Conservation (phyloP, 306 rosid species). For the Quercus cerris region DNA sequence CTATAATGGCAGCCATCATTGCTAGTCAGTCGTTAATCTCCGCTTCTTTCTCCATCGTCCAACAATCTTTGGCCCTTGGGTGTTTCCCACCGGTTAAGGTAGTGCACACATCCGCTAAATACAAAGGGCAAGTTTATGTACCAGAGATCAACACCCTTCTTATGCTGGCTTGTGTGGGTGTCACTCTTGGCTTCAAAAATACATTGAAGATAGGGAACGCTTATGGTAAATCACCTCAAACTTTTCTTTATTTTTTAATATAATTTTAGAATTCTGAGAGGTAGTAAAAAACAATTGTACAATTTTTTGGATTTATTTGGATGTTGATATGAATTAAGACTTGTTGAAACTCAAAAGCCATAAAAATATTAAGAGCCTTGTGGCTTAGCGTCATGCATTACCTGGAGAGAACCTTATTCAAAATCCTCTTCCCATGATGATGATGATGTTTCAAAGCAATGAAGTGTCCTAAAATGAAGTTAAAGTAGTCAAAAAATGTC, state of each 20-base stretch:
- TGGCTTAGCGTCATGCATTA: too few relatives aligned
- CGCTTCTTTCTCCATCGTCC: constrained; percentile 69
- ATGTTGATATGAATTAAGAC: too few relatives aligned
- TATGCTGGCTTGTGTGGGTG: constrained; percentile 69
- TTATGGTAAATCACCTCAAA: constrained; percentile 43
- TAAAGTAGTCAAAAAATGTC: background rate
- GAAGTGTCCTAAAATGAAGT: background rate
- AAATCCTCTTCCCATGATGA: background rate
- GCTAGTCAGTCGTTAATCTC: constrained; percentile 90
- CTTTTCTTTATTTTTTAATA: background rate
- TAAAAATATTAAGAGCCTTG: too few relatives aligned
- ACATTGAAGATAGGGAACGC: constrained; percentile 66
- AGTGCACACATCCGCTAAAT: constrained; percentile 65
- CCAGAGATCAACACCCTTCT: constrained; percentile 68
- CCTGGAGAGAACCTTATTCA: too few relatives aligned
- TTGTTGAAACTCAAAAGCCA: too few relatives aligned
- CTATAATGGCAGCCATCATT: constrained; percentile 60
- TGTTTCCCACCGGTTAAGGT: constrained; percentile 78
- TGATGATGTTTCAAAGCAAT: background rate
- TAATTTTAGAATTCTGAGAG: too few relatives aligned
- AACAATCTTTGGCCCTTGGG: constrained; percentile 72
- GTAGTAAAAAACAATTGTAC: too few relatives aligned
- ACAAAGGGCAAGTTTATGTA: constrained; percentile 74
- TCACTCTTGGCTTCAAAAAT: constrained; percentile 53
- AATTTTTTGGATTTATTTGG: too few relatives aligned